These are phyloP conservation scores for Collybia sordida DNA, from an alignment of 768 basidiomycete genomes.

Conservation along the genomic window DNA sequence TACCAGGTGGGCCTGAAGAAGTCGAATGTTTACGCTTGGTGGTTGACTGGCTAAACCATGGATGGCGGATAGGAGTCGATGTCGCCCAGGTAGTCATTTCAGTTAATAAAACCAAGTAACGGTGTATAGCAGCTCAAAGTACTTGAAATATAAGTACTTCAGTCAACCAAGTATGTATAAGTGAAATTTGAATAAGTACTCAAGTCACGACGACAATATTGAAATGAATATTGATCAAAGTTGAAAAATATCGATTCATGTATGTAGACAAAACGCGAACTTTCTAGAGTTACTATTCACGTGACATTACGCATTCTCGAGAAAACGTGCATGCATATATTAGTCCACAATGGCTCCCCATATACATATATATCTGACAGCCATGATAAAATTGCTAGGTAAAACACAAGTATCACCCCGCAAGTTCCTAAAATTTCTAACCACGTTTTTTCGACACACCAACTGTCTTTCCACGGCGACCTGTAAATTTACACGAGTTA, in stretches of 20 bases:
- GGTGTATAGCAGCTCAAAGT: not conserved
- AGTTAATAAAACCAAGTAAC: not conserved
- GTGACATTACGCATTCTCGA: conserved; percentile 2
- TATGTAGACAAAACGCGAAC: not conserved
- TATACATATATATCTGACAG: too few relatives aligned
- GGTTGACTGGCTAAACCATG: conserved; percentile 39
- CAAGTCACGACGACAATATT: too few relatives aligned
- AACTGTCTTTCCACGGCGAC: conserved; percentile 94
- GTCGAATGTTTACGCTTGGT: conserved; percentile 41
- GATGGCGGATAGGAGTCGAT: conserved; percentile 33
- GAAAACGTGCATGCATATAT: conserved; percentile 2
- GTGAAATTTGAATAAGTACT: not conserved
- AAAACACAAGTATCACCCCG: conserved; percentile 8
- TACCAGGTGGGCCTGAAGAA: conserved; percentile 7
- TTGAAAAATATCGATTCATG: too few relatives aligned
- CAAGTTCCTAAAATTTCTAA: conserved; percentile 26
- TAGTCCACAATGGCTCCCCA: too few relatives aligned
- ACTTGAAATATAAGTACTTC: not conserved
- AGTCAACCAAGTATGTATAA: not conserved
- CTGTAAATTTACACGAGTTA: conserved; percentile 33
- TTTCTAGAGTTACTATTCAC: conserved; percentile 11
- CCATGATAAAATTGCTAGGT: conserved; percentile 8
- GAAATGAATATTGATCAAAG: too few relatives aligned
- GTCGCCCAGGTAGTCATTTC: conserved; percentile 25
- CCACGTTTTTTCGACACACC: conserved; percentile 92